These are phyloP conservation scores for Metarhizium robertsii DNA, from an alignment of 2,329 filamentous ascomycete species.

Conservation along the genomic window DNA sequence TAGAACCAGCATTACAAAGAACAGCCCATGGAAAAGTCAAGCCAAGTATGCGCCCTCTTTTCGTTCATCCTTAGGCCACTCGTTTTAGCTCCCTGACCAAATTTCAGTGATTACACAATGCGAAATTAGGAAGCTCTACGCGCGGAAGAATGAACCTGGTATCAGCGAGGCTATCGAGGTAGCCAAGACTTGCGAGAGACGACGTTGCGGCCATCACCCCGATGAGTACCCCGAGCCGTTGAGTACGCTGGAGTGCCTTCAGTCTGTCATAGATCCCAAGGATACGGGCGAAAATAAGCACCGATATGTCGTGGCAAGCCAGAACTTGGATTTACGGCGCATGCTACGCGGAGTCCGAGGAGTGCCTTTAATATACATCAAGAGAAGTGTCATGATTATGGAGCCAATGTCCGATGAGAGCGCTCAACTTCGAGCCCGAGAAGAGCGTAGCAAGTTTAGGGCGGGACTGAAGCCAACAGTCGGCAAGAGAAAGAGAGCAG, in stretches of 20 bases:
- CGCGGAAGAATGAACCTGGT: slow-evolving; percentile 44
- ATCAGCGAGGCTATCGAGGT: slow-evolving; percentile 55
- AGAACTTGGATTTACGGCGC: slow-evolving; percentile 55
- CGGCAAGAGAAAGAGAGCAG: slow-evolving; percentile 43
- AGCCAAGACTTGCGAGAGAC: slow-evolving; percentile 66
- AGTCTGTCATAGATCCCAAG: slow-evolving; percentile 72
- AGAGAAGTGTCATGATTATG: slow-evolving; percentile 61
- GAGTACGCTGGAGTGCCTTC: slow-evolving; percentile 59
- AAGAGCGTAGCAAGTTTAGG: slow-evolving; percentile 68
- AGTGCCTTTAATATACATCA: slow-evolving; percentile 70
- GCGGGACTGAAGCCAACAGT: slow-evolving; percentile 50
- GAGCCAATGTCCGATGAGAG: slow-evolving; percentile 67
- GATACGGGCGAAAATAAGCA: slow-evolving; percentile 63
- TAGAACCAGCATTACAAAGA: slow-evolving; percentile 65
- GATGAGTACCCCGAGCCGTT: slow-evolving; percentile 63
- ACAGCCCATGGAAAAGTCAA: slow-evolving; percentile 85
- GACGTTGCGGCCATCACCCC: slow-evolving; percentile 70
- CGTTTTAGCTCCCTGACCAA: slow-evolving; percentile 12
- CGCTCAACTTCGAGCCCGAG: slow-evolving; percentile 51
- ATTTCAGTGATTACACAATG: slow-evolving; percentile 66
- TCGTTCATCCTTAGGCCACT: background rate
- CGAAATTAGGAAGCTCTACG: slow-evolving; percentile 71
- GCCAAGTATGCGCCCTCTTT: slow-evolving; percentile 45
- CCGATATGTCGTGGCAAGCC: slow-evolving; percentile 68
- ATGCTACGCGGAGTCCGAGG: slow-evolving; percentile 58